Conservation (phyloP, 2,329 filamentous ascomycete genomes). For the Paecilomyces sp. region DNA sequence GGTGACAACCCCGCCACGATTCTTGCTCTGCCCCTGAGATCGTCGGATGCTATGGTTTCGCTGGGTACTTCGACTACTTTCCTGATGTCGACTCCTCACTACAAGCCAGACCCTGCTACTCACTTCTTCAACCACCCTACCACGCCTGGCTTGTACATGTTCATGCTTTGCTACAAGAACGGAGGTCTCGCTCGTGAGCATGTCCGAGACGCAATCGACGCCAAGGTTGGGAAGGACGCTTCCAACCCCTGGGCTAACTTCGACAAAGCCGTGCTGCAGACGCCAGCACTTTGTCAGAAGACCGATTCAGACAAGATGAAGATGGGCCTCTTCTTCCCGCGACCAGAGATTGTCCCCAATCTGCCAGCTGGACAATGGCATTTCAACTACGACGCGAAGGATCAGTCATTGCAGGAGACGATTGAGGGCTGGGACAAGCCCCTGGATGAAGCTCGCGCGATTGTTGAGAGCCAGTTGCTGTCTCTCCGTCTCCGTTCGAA, state of each 20-base stretch:
- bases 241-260: slow-evolving; percentile 67
- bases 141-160: slow-evolving; percentile 89
- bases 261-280: slow-evolving; percentile 63
- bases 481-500: slow-evolving; percentile 81
- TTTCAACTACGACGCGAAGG: slow-evolving; percentile 54
- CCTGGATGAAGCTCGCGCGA: slow-evolving; percentile 69
- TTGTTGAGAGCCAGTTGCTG: slow-evolving; percentile 91
- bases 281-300: slow-evolving; percentile 61
- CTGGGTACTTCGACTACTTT: slow-evolving; percentile 95
- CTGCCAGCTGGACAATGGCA: slow-evolving; percentile 80
- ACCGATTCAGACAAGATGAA: slow-evolving; percentile 56
- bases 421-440: slow-evolving; percentile 49
- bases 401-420: slow-evolving; percentile 47
- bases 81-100: slow-evolving; percentile 90
- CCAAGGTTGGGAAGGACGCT: slow-evolving; percentile 37
- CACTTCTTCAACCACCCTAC: slow-evolving; percentile 99
- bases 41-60: slow-evolving; percentile 88
- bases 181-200: slow-evolving; percentile 87
- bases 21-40: slow-evolving; percentile 76
- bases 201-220: slow-evolving; percentile 72
- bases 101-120: slow-evolving; percentile 81
- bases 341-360: slow-evolving; percentile 93
- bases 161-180: slow-evolving; percentile 99
- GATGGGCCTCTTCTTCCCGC: slow-evolving; percentile 88
- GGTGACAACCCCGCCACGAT: slow-evolving; percentile 97